phyloP scores from a whole-genome alignment of 73 alveolate genomes.

The Paramecium bursaria region DNA sequence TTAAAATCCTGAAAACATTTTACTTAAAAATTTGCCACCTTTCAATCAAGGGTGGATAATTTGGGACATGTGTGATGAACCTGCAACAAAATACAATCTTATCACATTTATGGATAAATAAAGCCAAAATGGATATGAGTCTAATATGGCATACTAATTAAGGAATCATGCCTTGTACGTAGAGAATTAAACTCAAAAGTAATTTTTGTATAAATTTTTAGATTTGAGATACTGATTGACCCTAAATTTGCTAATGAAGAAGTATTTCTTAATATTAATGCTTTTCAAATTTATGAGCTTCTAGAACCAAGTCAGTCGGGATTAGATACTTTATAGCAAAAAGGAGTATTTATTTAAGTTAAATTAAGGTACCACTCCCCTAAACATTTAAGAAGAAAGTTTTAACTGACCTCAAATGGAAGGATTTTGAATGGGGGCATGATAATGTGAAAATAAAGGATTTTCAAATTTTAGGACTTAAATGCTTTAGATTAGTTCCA shows the following conservation, averaged over 20 bases:
- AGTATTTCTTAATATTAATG: constrained; percentile 25
- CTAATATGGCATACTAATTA: background rate
- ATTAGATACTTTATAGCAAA: background rate
- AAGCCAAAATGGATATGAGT: background rate
- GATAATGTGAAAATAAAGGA: constrained; percentile 10
- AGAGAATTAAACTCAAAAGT: constrained; percentile 11
- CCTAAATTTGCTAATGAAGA: constrained; percentile 25
- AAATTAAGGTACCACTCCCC: constrained; percentile 37
- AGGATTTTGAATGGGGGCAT: constrained; percentile 40
- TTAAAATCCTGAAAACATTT: constrained; percentile 9
- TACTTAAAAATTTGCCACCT: constrained; percentile 46
- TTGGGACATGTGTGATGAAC: constrained; percentile 60
- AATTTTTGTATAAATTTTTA: background rate
- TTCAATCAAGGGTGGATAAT: constrained; percentile 55
- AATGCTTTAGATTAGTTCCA: constrained; percentile 43
- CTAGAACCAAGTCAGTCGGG: background rate
- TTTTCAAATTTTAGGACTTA: background rate
- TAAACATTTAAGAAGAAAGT: background rate
- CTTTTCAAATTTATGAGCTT: background rate
- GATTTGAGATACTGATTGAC: constrained; percentile 30
- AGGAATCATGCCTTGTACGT: constrained; percentile 14
- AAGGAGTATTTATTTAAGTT: constrained; percentile 3
- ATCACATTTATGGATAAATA: constrained; percentile 26
- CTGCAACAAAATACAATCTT: constrained; percentile 31
- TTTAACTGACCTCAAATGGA: constrained; percentile 9